Conservation (phyloP, 352 stramenopile species). For the Pythium graminicola region DNA sequence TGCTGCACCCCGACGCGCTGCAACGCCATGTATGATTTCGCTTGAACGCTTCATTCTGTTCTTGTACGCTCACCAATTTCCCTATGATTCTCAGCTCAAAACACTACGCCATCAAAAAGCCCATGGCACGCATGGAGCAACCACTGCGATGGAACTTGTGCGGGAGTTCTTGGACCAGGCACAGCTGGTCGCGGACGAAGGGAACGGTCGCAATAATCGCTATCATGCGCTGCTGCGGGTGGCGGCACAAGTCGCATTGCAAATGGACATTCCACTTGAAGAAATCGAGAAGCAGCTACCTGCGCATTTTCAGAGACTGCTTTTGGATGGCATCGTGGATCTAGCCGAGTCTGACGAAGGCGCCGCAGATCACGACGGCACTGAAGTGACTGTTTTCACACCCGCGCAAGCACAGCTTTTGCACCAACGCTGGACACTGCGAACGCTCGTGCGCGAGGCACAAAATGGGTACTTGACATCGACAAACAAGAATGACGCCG, state of each 20-base stretch:
- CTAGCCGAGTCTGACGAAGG: constrained; percentile 37
- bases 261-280: constrained; percentile 59
- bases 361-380: neutral
- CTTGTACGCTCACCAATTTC: neutral
- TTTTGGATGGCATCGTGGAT: constrained; percentile 77
- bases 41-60: too few species aligned
- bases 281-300: constrained; percentile 55
- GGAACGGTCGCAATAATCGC: constrained; percentile 66
- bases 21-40: constrained; percentile 62
- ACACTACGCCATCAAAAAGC: constrained; percentile 44
- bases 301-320: constrained; percentile 71
- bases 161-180: constrained; percentile 81
- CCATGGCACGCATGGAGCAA: constrained; percentile 41
- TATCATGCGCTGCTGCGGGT: constrained; percentile 64
- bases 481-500: constrained; percentile 53
- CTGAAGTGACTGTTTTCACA: too few species aligned
- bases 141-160: constrained; percentile 68
- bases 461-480: constrained; percentile 68
- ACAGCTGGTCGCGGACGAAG: constrained; percentile 72
- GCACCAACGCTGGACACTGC: constrained; percentile 73
- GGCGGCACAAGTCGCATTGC: constrained; percentile 65
- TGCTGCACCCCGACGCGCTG: constrained; percentile 71
- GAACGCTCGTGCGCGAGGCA: constrained; percentile 57
- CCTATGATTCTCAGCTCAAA: constrained; percentile 31
- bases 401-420: constrained; percentile 52